phyloP scores from a whole-genome alignment of 306 rosid genomes.

The Prosopis cineraria region DNA sequence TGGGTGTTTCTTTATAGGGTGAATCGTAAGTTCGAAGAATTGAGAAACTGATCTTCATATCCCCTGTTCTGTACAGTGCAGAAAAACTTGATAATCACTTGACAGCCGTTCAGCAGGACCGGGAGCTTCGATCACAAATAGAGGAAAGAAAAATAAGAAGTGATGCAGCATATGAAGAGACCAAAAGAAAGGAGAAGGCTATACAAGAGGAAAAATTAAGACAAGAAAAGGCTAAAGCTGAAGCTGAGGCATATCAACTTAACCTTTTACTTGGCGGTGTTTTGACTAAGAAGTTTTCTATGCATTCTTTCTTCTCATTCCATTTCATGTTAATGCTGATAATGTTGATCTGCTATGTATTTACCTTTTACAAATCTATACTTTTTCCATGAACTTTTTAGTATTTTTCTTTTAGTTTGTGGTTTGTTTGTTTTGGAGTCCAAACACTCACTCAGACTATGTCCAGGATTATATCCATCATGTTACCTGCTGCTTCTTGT shows the following conservation, averaged over 20 bases:
- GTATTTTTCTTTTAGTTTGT: neutral
- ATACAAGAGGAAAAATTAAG: constrained; percentile 74
- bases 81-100: constrained; percentile 90
- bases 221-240: constrained; percentile 83
- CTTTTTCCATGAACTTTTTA: constrained; percentile 7
- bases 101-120: constrained; percentile 81
- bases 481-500: neutral
- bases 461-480: constrained; percentile 17
- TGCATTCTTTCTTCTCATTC: constrained; percentile 26
- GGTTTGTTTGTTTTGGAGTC: constrained; percentile 7
- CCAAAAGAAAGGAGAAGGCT: constrained; percentile 81
- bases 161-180: constrained; percentile 91
- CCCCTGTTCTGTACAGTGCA: constrained; percentile 58
- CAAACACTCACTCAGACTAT: constrained; percentile 18
- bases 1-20: constrained; percentile 2
- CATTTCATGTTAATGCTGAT: constrained; percentile 15
- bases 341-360: constrained; percentile 26
- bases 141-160: constrained; percentile 88
- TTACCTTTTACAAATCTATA: constrained; percentile 15
- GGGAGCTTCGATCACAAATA: constrained; percentile 81
- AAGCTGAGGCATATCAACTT: constrained; percentile 66
- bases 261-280: constrained; percentile 23
- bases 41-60: constrained; percentile 35
- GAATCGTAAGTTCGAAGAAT: constrained; percentile 1
- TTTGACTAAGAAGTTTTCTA: constrained; percentile 4